Evolutionary conservation across 352 stramenopile genomes (phyloP).

Genomic region (Pythium plurisporium): DNA sequence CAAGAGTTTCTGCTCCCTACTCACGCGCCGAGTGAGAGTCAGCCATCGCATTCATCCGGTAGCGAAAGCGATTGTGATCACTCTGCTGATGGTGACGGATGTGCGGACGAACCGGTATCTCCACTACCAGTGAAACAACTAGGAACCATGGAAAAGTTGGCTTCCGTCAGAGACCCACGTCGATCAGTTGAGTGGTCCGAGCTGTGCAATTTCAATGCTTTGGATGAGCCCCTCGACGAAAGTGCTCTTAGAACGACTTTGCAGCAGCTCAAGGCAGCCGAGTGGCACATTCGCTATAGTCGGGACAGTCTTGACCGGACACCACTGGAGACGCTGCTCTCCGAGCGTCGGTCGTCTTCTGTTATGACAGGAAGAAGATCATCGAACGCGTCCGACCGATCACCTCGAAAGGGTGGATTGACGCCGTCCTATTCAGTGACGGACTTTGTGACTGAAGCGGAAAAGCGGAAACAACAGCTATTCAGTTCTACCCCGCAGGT

Average conservation of each 20-base stretch:
- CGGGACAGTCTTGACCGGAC: constrained; percentile 27
- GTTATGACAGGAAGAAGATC: neutral
- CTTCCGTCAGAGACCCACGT: neutral
- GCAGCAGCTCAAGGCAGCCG: constrained; percentile 38
- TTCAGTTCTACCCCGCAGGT: neutral
- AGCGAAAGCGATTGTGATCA: neutral
- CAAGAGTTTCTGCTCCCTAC: constrained; percentile 14
- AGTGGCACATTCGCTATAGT: constrained; percentile 42
- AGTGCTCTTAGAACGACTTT: constrained; percentile 24
- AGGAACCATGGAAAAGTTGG: neutral
- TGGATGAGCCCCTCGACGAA: constrained; percentile 4
- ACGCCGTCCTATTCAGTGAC: constrained; percentile 4
- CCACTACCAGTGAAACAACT: neutral
- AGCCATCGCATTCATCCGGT: neutral
- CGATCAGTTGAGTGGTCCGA: neutral
- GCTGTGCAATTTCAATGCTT: neutral
- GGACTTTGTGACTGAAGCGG: constrained; percentile 31
- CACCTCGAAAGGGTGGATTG: neutral
- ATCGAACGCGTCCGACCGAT: constrained; percentile 6
- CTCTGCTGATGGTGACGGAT: neutral
- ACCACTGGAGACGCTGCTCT: constrained; percentile 20
- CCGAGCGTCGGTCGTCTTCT: neutral
- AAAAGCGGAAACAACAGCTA: constrained; percentile 26
- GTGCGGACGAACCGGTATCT: neutral
- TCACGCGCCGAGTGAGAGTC: neutral